These are phyloP conservation scores for Symbiodinium pilosum DNA, from an alignment of 73 alveolate genomes.

Conservation along the genomic window DNA sequence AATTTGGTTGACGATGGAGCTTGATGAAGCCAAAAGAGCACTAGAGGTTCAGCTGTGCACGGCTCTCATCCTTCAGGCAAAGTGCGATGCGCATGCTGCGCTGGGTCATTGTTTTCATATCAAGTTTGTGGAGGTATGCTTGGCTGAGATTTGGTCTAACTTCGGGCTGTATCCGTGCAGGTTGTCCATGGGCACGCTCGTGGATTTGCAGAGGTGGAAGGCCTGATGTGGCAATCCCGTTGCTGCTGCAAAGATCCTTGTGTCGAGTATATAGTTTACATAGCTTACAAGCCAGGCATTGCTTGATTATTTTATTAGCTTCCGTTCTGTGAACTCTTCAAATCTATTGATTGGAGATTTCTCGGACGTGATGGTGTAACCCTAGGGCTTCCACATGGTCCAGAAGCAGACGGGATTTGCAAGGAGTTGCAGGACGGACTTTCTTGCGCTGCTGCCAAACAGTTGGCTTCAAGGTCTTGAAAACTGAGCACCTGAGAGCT, in stretches of 20 bases:
- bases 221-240: neutral
- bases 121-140: no score
- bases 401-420: conserved; percentile 4
- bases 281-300: no score
- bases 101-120: neutral
- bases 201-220: neutral
- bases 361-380: no score
- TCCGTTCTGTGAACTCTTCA: no score
- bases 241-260: neutral
- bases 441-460: no score
- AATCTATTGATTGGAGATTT: neutral
- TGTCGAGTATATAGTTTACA: no score
- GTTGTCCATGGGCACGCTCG: neutral
- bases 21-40: neutral
- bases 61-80: conserved; percentile 43
- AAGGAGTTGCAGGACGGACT: conserved; percentile 54
- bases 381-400: neutral
- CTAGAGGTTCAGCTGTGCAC: conserved; percentile 64
- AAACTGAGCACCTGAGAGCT: no score
- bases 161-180: neutral
- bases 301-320: no score
- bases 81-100: neutral
- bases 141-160: neutral
- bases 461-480: no score
- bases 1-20: neutral